Evolutionary conservation across 2,329 filamentous ascomycete genomes (phyloP), one percentile per base, ranked within the genome.

Genomic region (Alternaria sp.): DNA sequence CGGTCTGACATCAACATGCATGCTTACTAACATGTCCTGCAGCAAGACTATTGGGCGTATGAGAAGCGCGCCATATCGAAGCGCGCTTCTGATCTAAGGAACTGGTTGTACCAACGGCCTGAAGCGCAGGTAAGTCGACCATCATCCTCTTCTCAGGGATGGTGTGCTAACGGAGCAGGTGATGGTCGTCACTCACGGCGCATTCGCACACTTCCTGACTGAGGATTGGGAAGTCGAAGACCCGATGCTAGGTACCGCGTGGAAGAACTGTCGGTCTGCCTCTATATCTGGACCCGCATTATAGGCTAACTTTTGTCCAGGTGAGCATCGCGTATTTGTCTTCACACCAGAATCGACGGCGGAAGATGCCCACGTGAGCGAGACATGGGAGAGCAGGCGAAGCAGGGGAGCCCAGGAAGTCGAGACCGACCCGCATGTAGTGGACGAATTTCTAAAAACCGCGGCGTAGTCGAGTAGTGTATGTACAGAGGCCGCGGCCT

Each of bases 151-250:
- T 36, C 32, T 5, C 5, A 36, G 14, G 14, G 32, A 36, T 14
- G 32, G 5, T 36, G 32, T 36, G 32, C 32, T 36, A 16, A 36
- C 32, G 14, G 32, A 36, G 22, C 65, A 75, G 60, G 86, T 96
- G 28, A 87, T 90, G 0, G 84, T 93, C 2, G 92, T 96, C 7
- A 90, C 92, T 3, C 93, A 96, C 71, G 93, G 93, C 2, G 91
- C 91, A 1, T 91, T 94, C 68, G 75, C 96, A 70, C 93, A 97
- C 76, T 96, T 92, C 71, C 81, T 97, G 64, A 95, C 92, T 0
- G 87, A 93, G 67, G 93, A 96, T 71, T 96, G 89, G 87, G 65
- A 73, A 41, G 72, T 72, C 12, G 66, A 60, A 12, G 69, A 76
- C 47, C 69, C 73, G 1, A 72, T 75, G 71, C 68, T 61, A 2